Conservation (phyloP, 129 eudicot species). For the Artemisia tridentata region DNA sequence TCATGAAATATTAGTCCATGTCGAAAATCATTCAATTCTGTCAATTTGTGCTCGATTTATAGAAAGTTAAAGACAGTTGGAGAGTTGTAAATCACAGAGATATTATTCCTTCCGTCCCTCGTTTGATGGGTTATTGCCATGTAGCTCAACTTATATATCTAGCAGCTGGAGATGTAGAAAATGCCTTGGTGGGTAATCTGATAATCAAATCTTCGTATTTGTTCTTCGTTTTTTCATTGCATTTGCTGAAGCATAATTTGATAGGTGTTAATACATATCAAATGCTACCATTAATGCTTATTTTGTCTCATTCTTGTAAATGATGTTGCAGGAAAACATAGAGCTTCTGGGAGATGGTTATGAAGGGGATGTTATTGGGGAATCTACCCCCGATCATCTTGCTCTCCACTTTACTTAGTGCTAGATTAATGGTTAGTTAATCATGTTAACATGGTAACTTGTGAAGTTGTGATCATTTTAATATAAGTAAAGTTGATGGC, state of each 20-base stretch:
- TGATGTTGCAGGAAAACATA: constrained; percentile 58
- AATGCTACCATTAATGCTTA: neutral
- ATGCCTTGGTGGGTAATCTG: constrained; percentile 43
- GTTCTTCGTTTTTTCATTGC: constrained; percentile 1
- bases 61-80: constrained; percentile 97
- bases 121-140: constrained; percentile 99
- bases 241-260: too few relatives aligned
- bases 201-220: constrained; percentile 2
- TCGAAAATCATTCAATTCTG: neutral
- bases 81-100: constrained; percentile 94
- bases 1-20: neutral
- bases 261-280: too few relatives aligned
- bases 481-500: too few relatives aligned
- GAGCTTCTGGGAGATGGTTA: constrained; percentile 80
- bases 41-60: constrained; percentile 24
- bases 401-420: too few relatives aligned
- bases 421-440: too few relatives aligned
- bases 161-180: constrained; percentile 59
- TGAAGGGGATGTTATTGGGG: constrained; percentile 85
- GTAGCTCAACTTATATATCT: constrained; percentile 96
- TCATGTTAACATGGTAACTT: too few relatives aligned
- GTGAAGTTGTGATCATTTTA: too few relatives aligned
- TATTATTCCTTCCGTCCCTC: constrained; percentile 97
- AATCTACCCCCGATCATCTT: constrained; percentile 99
- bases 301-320: neutral